Evolutionary conservation across 306 rosid genomes (phyloP).

Genomic region (Casuarina cunninghamiana): DNA sequence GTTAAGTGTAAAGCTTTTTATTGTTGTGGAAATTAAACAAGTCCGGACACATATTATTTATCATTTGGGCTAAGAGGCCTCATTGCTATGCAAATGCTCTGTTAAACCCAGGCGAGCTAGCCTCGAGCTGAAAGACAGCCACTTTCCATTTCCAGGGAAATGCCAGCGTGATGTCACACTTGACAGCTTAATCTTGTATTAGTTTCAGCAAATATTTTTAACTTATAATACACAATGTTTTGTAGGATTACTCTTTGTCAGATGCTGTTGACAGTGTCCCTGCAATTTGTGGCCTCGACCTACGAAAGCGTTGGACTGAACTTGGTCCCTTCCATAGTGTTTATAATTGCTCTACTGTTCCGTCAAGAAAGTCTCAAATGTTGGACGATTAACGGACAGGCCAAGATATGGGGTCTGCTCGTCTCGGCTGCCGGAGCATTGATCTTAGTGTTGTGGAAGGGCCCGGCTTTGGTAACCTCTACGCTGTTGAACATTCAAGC

Average conservation of each 20-base stretch:
- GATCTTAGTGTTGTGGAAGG: slow-evolving; percentile 1
- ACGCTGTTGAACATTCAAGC: background rate
- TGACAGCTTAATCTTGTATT: too few species aligned
- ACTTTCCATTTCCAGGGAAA: too few species aligned
- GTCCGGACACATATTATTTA: background rate
- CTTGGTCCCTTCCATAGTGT: slow-evolving; percentile 12
- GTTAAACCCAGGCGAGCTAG: background rate
- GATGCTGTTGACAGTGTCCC: slow-evolving; percentile 1
- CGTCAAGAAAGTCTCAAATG: slow-evolving; percentile 3
- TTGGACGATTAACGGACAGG: slow-evolving; percentile 6
- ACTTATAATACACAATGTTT: background rate
- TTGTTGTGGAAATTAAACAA: background rate
- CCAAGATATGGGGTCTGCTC: slow-evolving; percentile 2
- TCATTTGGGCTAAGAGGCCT: too few species aligned
- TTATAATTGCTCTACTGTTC: slow-evolving; percentile 13
- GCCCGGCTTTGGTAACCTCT: slow-evolving; percentile 3
- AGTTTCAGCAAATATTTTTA: background rate
- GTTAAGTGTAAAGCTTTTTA: background rate
- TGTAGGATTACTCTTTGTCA: slow-evolving; percentile 14
- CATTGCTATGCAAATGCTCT: too few species aligned
- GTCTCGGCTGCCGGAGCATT: slow-evolving; percentile 2
- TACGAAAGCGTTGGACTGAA: slow-evolving; percentile 13
- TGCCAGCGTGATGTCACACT: too few species aligned
- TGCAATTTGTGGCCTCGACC: background rate
- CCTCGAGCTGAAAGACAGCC: too few species aligned